phyloP scores from a whole-genome alignment of 306 rosid genomes.

The Prosopis cineraria region DNA sequence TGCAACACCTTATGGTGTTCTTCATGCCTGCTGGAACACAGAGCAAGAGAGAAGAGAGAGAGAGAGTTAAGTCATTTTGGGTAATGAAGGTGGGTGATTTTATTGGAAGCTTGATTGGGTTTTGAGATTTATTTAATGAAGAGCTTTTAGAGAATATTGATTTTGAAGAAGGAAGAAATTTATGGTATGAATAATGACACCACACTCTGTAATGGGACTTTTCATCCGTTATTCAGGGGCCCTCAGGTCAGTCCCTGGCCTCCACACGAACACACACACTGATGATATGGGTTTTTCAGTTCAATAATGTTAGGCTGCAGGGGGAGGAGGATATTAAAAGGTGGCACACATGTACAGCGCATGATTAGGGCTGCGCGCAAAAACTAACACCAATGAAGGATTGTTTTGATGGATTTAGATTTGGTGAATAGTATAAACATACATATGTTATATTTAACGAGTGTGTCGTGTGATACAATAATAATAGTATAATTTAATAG shows the following conservation, averaged over 20 bases:
- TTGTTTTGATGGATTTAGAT: conserved; percentile 2
- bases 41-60: not conserved
- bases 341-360: conserved; percentile 53
- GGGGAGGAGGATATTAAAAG: conserved; percentile 44
- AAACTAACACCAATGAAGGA: conserved; percentile 35
- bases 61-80: not conserved
- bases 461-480: no score
- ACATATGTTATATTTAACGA: no score
- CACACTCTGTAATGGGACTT: conserved; percentile 59
- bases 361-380: conserved; percentile 56
- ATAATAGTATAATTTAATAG: no score
- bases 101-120: not conserved
- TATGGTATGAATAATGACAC: conserved; percentile 71
- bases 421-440: no score
- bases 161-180: conserved; percentile 32
- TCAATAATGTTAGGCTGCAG: conserved; percentile 50
- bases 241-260: conserved; percentile 37
- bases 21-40: conserved; percentile 56
- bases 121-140: not conserved
- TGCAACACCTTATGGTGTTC: conserved; percentile 83
- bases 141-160: not conserved
- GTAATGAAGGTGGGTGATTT: conserved; percentile 29
- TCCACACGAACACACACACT: conserved; percentile 1
- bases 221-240: conserved; percentile 61
- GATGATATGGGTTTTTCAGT: conserved; percentile 17